phyloP scores from a whole-genome alignment of 257 asterid genomes.

The Solanum habrochaites region DNA sequence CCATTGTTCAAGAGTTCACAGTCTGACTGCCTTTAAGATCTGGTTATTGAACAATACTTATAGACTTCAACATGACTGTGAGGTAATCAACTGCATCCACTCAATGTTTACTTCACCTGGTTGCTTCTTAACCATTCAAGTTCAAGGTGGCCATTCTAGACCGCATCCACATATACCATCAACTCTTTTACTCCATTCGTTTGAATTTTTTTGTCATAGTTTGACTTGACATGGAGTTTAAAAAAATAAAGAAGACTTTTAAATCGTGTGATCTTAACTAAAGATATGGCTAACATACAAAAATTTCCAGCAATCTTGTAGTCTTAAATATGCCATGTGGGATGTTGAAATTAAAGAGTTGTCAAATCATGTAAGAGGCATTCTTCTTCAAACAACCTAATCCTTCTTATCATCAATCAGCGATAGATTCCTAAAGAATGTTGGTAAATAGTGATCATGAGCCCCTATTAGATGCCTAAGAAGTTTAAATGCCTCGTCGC shows the following conservation, averaged over 20 bases:
- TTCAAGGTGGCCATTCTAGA: not conserved
- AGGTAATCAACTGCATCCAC: not conserved
- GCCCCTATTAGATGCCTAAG: too few relatives aligned
- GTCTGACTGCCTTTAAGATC: not conserved
- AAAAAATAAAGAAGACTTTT: not conserved
- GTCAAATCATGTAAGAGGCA: not conserved
- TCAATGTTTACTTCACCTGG: not conserved
- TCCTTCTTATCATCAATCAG: not conserved
- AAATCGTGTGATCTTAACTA: not conserved
- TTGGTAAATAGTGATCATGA: too few relatives aligned
- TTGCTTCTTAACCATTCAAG: not conserved
- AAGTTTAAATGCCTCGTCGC: too few relatives aligned
- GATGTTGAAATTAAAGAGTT: not conserved
- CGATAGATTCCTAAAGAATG: too few relatives aligned
- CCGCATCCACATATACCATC: not conserved
- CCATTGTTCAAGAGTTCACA: not conserved
- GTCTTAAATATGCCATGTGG: not conserved
- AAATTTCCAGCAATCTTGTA: not conserved
- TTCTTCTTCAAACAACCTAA: not conserved
- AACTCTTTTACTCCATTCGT: too few relatives aligned
- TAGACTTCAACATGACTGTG: not conserved
- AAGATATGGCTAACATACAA: not conserved
- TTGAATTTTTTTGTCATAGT: not conserved
- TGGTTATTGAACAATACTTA: not conserved
- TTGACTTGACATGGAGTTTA: not conserved